These are phyloP conservation scores for Ilyonectria robusta DNA, from an alignment of 2,329 filamentous ascomycete species.

Conservation along the genomic window DNA sequence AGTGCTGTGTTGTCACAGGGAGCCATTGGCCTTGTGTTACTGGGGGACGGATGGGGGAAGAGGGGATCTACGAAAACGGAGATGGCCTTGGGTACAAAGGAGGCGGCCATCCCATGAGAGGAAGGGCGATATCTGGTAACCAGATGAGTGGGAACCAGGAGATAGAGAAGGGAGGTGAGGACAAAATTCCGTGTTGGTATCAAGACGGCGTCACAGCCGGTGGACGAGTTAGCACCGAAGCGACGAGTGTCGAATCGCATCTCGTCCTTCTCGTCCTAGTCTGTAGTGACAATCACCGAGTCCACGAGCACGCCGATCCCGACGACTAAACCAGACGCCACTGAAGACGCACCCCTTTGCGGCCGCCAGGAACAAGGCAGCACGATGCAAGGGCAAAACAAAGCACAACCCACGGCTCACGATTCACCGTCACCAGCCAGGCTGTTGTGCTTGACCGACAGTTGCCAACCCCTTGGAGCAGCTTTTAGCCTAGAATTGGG, in stretches of 20 bases:
- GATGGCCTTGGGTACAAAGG: not conserved
- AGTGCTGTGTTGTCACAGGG: conserved; percentile 1
- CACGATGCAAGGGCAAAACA: conserved; percentile 2
- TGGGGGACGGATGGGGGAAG: not conserved
- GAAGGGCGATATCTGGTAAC: not conserved
- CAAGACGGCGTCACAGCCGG: conserved; percentile 9
- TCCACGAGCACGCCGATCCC: conserved; percentile 15
- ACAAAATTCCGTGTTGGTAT: not conserved
- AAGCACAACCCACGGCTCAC: not conserved
- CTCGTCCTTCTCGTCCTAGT: not conserved
- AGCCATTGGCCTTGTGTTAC: conserved; percentile 7
- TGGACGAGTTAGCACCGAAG: conserved; percentile 13
- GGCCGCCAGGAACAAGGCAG: conserved; percentile 18
- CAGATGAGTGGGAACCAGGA: not conserved
- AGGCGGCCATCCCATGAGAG: not conserved
- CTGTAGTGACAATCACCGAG: conserved; percentile 11
- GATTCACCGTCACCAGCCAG: conserved; percentile 1
- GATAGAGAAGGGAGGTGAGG: conserved; percentile 7
- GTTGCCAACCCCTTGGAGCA: conserved; percentile 15
- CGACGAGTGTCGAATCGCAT: conserved; percentile 27
- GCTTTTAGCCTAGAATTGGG: conserved; percentile 3
- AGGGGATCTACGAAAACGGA: conserved; percentile 5
- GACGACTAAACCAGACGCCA: not conserved
- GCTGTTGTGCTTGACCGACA: conserved; percentile 19
- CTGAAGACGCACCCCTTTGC: not conserved